Conservation (phyloP, 129 eudicot genomes). For the Scalesia atractyloides region DNA sequence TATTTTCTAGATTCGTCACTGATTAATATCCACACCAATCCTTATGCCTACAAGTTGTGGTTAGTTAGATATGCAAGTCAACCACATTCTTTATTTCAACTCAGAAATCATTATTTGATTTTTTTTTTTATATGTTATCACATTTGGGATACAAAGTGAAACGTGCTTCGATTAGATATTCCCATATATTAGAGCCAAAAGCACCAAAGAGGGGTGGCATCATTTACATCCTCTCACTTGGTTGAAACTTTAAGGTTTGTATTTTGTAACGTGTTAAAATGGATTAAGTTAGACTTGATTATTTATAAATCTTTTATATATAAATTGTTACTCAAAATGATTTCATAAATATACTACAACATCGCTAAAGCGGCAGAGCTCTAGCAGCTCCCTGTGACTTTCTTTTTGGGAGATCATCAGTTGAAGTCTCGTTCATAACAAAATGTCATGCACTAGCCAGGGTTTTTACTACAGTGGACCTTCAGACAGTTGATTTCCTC, state of each 20-base stretch:
- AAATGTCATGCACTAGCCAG: too few relatives aligned
- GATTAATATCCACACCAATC: background rate
- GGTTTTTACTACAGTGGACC: too few relatives aligned
- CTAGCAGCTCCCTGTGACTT: too few relatives aligned
- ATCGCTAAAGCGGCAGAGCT: background rate
- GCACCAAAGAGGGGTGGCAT: constrained; percentile 19
- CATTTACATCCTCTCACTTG: constrained; percentile 16
- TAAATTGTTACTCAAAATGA: background rate
- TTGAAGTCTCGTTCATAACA: too few relatives aligned
- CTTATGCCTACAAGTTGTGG: constrained; percentile 9
- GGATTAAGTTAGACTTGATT: background rate
- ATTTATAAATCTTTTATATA: background rate
- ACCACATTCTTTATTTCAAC: constrained; percentile 12
- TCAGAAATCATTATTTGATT: constrained; percentile 8
- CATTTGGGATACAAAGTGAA: background rate
- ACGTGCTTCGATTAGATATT: constrained; percentile 21
- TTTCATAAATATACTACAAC: background rate
- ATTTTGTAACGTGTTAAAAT: background rate
- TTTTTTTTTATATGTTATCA: constrained; percentile 2
- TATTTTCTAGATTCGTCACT: too few relatives aligned
- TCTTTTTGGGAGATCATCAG: too few relatives aligned
- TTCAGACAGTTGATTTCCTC: too few relatives aligned
- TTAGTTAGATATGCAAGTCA: background rate
- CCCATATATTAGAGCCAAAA: constrained; percentile 13
- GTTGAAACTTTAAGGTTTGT: background rate